Conservation (phyloP, 495 filamentous ascomycete genomes). For the Polyplosphaeria fusca region DNA sequence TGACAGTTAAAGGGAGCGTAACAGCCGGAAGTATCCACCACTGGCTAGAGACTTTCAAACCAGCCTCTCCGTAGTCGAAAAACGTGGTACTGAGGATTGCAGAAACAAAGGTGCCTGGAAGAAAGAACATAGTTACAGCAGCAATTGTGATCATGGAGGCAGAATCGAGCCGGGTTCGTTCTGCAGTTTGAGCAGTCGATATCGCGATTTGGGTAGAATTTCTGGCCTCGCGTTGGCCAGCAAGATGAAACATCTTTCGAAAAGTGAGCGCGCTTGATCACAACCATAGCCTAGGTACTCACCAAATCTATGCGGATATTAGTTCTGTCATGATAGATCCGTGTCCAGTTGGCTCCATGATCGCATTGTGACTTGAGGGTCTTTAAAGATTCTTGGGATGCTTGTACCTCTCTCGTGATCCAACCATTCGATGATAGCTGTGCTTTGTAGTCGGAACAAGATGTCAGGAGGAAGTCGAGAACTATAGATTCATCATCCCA, state of each 20-base stretch:
- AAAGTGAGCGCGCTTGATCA: not conserved
- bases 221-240: slow-evolving; percentile 12
- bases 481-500: not conserved
- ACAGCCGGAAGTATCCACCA: slow-evolving; percentile 22
- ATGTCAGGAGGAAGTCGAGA: slow-evolving; percentile 3
- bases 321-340: slow-evolving; percentile 17
- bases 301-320: slow-evolving; percentile 24
- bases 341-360: slow-evolving; percentile 4
- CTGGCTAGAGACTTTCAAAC: slow-evolving; percentile 1
- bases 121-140: slow-evolving; percentile 43
- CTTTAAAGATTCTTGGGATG: slow-evolving; percentile 5
- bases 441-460: slow-evolving; percentile 2
- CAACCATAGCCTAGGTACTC: not conserved
- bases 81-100: slow-evolving; percentile 24
- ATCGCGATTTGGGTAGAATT: slow-evolving; percentile 30
- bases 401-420: not conserved
- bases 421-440: not conserved
- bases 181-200: slow-evolving; percentile 35
- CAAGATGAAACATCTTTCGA: slow-evolving; percentile 25
- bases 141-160: slow-evolving; percentile 45
- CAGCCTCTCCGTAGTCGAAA: slow-evolving; percentile 7
- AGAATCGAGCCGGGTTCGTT: slow-evolving; percentile 41
- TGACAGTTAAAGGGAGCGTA: slow-evolving; percentile 9
- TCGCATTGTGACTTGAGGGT: slow-evolving; percentile 7
- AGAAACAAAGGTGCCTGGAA: slow-evolving; percentile 40